Evolutionary conservation across 441 rosid species (phyloP), one percentile per base, ranked within the genome.

Genomic region (Melastoma candidum): DNA sequence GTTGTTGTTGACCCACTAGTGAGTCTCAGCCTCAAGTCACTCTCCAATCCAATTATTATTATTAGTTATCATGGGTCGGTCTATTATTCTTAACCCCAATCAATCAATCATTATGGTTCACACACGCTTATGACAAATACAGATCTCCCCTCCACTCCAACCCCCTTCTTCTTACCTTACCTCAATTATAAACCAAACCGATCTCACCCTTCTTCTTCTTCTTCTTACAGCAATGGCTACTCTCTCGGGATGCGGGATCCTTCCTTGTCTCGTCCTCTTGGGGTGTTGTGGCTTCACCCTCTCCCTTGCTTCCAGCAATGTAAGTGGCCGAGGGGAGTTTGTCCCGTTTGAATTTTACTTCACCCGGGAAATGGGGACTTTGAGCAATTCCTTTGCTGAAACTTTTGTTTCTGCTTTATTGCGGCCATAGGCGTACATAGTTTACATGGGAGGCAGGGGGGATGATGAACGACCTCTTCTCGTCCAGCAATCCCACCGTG

Each of bases 381-480:
- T 17, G 22, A n/a, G 22, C 56, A 17, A 4, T 9, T 11, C 29
- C 32, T 45, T 52, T 54, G 12, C 48, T 24, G 54, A 29, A 44
- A 47, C 50, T 45, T 58, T 14, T 12, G 14, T 51, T 10, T 46
- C 39, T 59, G 29, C 47, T 24, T 41, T 43, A 13, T 14, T 26
- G n/a, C 9, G 24, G 55, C 32, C 13, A 61, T 17, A 77, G 75
- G 83, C 62, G 55, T 68, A 80, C 66, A 75, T 80, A 54, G 83
- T 77, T 46, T 77, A 73, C 27, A 63, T 72, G 79, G 85, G 85
- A 48, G 74, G 70, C 14, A 66, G 29, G 46, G 54, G 36, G 43
- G 48, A 61, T 46, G 68, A 64, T 44, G 68, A 74, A 45, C 7
- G 7, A 6, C 59, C 71, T 17, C 58, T 62, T 47, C 71, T 68